Percentiles rank a stretch among this genome's conserved stretches.
These are phyloP conservation scores for Thalassiosira hispida DNA, from an alignment of 352 stramenopile species.

Conservation along the genomic window DNA sequence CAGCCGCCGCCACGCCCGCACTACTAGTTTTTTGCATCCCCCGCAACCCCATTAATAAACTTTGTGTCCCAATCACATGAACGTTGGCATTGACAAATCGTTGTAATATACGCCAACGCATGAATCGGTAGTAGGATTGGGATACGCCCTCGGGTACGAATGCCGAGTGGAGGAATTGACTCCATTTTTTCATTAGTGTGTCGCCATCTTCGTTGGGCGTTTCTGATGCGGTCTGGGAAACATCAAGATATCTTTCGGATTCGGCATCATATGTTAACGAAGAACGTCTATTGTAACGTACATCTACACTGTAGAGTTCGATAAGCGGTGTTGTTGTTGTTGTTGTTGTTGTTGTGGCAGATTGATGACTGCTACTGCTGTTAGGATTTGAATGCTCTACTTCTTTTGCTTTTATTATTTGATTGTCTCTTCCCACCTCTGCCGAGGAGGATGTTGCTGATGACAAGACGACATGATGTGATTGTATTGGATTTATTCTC, in stretches of 20 bases:
- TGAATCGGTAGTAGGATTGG: too few relatives aligned
- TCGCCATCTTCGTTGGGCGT: slow-evolving; percentile 1
- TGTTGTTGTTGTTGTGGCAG: not conserved
- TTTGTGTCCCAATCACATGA: too few relatives aligned
- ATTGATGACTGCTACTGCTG: not conserved
- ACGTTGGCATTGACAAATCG: too few relatives aligned
- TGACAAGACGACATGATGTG: too few relatives aligned
- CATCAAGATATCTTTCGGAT: slow-evolving; percentile 48
- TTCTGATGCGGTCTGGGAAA: not conserved
- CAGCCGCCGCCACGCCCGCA: slow-evolving; percentile 67
- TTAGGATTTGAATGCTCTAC: not conserved
- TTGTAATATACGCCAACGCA: too few relatives aligned
- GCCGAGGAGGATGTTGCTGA: slow-evolving; percentile 2
- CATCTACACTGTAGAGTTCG: slow-evolving; percentile 51
- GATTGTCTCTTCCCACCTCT: not conserved
- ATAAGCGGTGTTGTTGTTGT: not conserved
- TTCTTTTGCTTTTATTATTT: slow-evolving; percentile 1
- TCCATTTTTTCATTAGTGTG: slow-evolving; percentile 54
- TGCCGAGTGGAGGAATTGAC: too few relatives aligned
- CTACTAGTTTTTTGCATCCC: slow-evolving; percentile 56
- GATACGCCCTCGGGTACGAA: too few relatives aligned
- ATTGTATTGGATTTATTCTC: too few relatives aligned
- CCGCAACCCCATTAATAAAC: slow-evolving; percentile 80
- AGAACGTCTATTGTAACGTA: slow-evolving; percentile 46
- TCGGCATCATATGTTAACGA: slow-evolving; percentile 40